These are phyloP conservation scores for Ophiorrhiza pumila DNA, from an alignment of 257 asterid genomes.

Conservation along the genomic window DNA sequence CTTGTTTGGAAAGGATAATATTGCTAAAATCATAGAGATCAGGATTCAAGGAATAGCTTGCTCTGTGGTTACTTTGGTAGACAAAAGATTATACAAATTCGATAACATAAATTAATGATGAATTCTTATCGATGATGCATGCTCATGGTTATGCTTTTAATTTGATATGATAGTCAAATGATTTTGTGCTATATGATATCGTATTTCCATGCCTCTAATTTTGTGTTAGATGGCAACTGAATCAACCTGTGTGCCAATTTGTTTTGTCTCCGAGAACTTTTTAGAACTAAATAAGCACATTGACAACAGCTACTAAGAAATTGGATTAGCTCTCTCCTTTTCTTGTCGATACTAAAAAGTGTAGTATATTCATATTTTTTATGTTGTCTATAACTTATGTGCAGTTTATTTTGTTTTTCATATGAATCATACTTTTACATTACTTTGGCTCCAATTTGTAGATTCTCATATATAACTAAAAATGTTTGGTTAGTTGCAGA, in stretches of 20 bases:
- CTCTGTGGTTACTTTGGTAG: background rate
- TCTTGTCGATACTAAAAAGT: background rate
- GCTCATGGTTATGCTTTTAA: too few relatives aligned
- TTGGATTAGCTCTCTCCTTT: background rate
- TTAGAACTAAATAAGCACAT: background rate
- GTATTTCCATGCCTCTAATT: too few relatives aligned
- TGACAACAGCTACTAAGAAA: background rate
- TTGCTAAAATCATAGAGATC: background rate
- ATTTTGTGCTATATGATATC: too few relatives aligned
- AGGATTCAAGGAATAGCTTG: background rate
- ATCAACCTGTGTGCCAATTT: too few relatives aligned
- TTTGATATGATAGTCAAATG: too few relatives aligned
- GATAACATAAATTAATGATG: background rate
- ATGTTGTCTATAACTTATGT: background rate
- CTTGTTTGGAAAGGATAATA: too few relatives aligned
- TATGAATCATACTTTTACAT: background rate
- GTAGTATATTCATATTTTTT: background rate
- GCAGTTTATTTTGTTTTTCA: background rate
- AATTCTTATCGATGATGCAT: too few relatives aligned
- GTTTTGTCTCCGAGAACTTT: background rate
- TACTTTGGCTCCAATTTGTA: constrained; percentile 6
- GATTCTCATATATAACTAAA: background rate
- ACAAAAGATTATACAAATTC: too few relatives aligned
- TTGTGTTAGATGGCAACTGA: too few relatives aligned
- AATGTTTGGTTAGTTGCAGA: constrained; percentile 31